Evolutionary conservation across 352 stramenopile species (phyloP).

Genomic region (Phytophthora litchii): DNA sequence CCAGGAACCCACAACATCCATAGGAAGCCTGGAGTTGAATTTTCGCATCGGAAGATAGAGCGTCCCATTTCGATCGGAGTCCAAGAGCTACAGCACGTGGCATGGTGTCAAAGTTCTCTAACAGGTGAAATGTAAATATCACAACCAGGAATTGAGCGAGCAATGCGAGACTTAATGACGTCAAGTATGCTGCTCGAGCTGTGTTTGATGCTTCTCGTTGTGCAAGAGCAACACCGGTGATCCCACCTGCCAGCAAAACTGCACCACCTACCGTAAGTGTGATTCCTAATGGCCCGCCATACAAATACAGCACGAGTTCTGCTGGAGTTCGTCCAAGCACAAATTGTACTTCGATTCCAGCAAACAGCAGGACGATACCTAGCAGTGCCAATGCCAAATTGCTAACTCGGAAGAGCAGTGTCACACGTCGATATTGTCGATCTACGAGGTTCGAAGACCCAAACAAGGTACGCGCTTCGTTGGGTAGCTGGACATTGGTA

Average conservation of each 20-base stretch:
- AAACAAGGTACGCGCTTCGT: slow-evolving; percentile 58
- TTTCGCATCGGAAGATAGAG: slow-evolving; percentile 22
- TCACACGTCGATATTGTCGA: slow-evolving; percentile 46
- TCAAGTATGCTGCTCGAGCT: slow-evolving; percentile 39
- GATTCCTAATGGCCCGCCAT: slow-evolving; percentile 42
- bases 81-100: slow-evolving; percentile 30
- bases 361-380: slow-evolving; percentile 50
- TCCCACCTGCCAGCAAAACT: slow-evolving; percentile 29
- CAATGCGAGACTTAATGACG: slow-evolving; percentile 34
- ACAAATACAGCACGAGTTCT: slow-evolving; percentile 58
- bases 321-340: slow-evolving; percentile 61
- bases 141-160: slow-evolving; percentile 44
- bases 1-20: slow-evolving; percentile 60
- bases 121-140: slow-evolving; percentile 39
- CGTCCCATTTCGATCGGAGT: slow-evolving; percentile 38
- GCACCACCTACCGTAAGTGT: slow-evolving; percentile 33
- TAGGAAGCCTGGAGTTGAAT: slow-evolving; percentile 45
- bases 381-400: slow-evolving; percentile 44
- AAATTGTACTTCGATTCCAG: slow-evolving; percentile 55
- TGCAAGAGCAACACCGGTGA: slow-evolving; percentile 33
- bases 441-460: slow-evolving; percentile 36
- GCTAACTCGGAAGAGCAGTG: slow-evolving; percentile 34
- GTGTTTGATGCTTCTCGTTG: slow-evolving; percentile 34
- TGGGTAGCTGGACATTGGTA: slow-evolving; percentile 34
- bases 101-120: slow-evolving; percentile 47